A percentile compares a stretch with the other conserved stretches of the same genome.
phyloP scores from a whole-genome alignment of 805 yeast species.

The Pichia thaimueangensis region DNA sequence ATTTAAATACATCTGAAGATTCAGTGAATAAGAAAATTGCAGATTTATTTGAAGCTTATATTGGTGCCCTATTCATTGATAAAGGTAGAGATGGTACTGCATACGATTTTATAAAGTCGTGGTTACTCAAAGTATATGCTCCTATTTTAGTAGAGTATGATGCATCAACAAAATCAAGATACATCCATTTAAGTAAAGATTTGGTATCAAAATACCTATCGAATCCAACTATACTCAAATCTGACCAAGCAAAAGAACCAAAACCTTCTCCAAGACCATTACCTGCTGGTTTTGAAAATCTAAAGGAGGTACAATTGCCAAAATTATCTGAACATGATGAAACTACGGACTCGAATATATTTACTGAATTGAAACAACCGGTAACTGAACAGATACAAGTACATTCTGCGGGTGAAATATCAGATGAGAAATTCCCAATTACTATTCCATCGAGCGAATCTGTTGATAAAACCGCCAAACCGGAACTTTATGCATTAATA shows the following conservation, averaged over 20 bases:
- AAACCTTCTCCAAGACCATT: neutral
- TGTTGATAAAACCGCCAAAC: constrained; percentile 64
- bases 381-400: neutral
- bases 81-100: constrained; percentile 13
- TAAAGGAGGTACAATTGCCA: too few species aligned
- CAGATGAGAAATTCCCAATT: constrained; percentile 18
- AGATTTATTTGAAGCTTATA: constrained; percentile 89
- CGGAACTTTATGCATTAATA: constrained; percentile 66
- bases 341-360: too few species aligned
- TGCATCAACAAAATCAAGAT: constrained; percentile 1
- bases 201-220: neutral
- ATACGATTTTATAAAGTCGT: constrained; percentile 39
- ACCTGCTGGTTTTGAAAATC: too few species aligned
- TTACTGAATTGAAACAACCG: neutral
- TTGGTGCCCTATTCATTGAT: constrained; percentile 76
- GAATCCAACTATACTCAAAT: too few species aligned
- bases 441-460: constrained; percentile 22
- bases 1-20: constrained; percentile 27
- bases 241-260: neutral
- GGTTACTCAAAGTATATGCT: constrained; percentile 40
- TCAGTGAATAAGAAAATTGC: constrained; percentile 63
- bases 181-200: constrained; percentile 7
- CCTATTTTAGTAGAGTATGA: constrained; percentile 24
- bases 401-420: constrained; percentile 10
- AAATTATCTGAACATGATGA: too few species aligned